Base-by-base conservation (phyloP, 148 eudicot genomes). In the Spergularia bocconei region DNA sequence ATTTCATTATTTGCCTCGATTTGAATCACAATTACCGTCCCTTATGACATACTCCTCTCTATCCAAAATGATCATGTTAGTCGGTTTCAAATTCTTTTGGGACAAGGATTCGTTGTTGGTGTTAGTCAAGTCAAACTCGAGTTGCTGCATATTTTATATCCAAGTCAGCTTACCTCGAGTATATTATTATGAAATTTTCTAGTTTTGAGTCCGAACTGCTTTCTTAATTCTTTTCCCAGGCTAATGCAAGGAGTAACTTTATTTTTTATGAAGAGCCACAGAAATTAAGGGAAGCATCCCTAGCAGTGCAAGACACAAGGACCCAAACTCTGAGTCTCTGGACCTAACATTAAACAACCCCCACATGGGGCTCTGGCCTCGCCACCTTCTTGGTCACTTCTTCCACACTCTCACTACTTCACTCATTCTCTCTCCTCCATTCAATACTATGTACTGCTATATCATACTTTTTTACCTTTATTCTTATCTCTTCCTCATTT, bases 321-420 rank as follows among this genome's bases (percentile, higher is more conserved):
- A 58, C 70, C 83, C 82, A 70, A 64, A 64, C 11, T 53, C 55
- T 60, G 74, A 38, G 56, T 12, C 48, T 47, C 77, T 67, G 83
- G 64, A 71, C 80, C 77, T 77, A 72, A 76, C 77, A 71, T 67
- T 81, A 59, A 77, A 76, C 74, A 73, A 52, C 47, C 19, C 56
- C 41, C 83, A 76, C 83, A 81, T 72, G 80, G 78, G 70, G 21
- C 48, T 15, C 61, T 63, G 63, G 47, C 64, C 75, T 44, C 54
- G 9, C 63, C 78, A 39, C 82, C 67, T 71, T 75, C 75, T 76
- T 59, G n/a, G 29, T 72, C 63, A 33, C 38, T 38, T 75, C 44
- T 72, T 38, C 39, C 56, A 51, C 56, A 39, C 54, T 33, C 68
- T 23, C 50, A 54, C 57, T 15, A 62, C 9, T 41, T 75, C 79